Percentiles rank a stretch among this genome's conserved stretches.
Evolutionary conservation across 2,329 filamentous ascomycete genomes (phyloP).

Genomic region (Fusarium xyrophilum): DNA sequence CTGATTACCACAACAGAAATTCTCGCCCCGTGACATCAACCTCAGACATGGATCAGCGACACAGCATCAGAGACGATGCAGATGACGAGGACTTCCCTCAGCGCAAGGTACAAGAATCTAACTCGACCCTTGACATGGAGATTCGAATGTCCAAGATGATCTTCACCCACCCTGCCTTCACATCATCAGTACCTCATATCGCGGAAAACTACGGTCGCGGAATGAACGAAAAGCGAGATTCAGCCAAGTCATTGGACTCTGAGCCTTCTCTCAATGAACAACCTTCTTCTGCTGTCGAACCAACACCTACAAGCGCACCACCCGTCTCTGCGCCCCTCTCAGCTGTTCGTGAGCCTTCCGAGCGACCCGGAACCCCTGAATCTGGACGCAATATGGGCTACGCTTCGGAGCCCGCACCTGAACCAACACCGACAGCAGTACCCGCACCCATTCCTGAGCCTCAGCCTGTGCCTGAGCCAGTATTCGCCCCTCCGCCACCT

Average conservation of each 20-base stretch:
- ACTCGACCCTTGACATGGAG: conserved; percentile 48
- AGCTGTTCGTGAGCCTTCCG: conserved; percentile 12
- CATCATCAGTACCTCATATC: conserved; percentile 50
- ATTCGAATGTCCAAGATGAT: conserved; percentile 52
- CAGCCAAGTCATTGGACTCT: conserved; percentile 57
- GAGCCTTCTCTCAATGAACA: conserved; percentile 42
- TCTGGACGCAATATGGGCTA: conserved; percentile 12
- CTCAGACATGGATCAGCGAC: conserved; percentile 44
- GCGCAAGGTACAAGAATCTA: conserved; percentile 27
- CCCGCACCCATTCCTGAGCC: conserved; percentile 41
- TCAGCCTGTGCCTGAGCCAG: conserved; percentile 14
- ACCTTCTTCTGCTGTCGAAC: conserved; percentile 22
- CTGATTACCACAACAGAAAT: conserved; percentile 23
- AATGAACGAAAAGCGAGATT: conserved; percentile 55
- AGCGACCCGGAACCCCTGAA: conserved; percentile 29
- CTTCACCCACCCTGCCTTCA: conserved; percentile 50
- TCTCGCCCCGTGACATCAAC: conserved; percentile 46
- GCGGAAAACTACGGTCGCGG: conserved; percentile 42
- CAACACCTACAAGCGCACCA: conserved; percentile 4
- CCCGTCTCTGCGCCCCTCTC: conserved; percentile 27
- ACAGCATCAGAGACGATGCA: conserved; percentile 10
- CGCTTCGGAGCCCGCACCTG: conserved; percentile 15
- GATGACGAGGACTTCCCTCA: conserved; percentile 34
- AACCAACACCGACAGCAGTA: conserved; percentile 33
- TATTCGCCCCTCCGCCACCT: conserved; percentile 36